A percentile compares a stretch with the other conserved stretches of the same genome.
Conservation (phyloP, 2,329 filamentous ascomycete species). For the Aplosporella prunicola region DNA sequence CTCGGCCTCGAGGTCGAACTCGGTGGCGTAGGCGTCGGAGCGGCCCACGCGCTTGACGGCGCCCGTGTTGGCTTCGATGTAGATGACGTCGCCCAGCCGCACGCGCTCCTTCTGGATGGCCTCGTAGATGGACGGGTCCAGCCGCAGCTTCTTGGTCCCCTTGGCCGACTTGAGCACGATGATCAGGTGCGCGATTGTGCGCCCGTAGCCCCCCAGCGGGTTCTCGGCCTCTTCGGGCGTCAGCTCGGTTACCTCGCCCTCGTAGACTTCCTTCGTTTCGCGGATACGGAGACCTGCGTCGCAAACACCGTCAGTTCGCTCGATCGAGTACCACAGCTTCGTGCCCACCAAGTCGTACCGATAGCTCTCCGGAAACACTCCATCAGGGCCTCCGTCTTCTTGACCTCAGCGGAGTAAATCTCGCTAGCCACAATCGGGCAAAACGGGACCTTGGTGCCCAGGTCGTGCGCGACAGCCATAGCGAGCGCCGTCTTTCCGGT, state of each 20-base stretch:
- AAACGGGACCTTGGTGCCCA: constrained; percentile 96
- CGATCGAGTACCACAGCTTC: not conserved
- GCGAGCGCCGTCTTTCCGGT: constrained; percentile 97
- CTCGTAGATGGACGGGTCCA: constrained; percentile 98
- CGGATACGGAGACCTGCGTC: constrained; percentile 68
- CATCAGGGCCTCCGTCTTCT: constrained; percentile 99
- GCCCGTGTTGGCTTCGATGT: constrained; percentile 98
- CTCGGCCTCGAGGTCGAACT: constrained; percentile 97
- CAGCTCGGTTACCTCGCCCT: constrained; percentile 95
- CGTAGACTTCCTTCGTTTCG: constrained; percentile 98
- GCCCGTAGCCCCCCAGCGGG: constrained; percentile 89
- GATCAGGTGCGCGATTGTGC: constrained; percentile 91
- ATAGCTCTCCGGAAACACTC: constrained; percentile 98
- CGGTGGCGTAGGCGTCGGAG: constrained; percentile 93
- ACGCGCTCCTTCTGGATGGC: constrained; percentile 98
- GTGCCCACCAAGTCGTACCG: constrained; percentile 43
- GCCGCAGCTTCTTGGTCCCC: constrained; percentile 92
- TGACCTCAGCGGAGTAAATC: constrained; percentile 95
- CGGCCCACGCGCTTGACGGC: constrained; percentile 94
- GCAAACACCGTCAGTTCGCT: not conserved
- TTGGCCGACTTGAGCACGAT: constrained; percentile 92
- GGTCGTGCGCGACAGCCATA: constrained; percentile 88
- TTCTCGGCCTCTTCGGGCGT: constrained; percentile 98
- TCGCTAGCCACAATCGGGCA: constrained; percentile 97
- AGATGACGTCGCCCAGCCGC: constrained; percentile 92